Conservation (phyloP, 192 early-diverging fungal genomes). For the Gonapodya sp. region DNA sequence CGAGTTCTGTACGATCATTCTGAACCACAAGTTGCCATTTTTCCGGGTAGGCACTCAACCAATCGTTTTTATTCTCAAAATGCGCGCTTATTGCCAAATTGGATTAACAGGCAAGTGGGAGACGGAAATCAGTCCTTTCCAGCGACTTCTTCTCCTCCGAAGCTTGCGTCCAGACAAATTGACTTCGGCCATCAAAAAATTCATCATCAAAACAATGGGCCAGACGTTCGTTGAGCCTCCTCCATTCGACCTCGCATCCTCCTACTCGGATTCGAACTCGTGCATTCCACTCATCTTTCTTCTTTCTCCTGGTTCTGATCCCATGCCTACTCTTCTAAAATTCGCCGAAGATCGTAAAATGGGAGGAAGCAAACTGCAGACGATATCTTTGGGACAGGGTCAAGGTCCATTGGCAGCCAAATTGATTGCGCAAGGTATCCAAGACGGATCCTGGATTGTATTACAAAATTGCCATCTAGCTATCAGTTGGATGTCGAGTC, state of each 20-base stretch:
- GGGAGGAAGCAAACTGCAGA: conserved; percentile 37
- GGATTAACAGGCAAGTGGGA: conserved; percentile 27
- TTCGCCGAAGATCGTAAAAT: conserved; percentile 50
- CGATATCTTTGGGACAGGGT: conserved; percentile 51
- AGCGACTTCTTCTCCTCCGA: conserved; percentile 37
- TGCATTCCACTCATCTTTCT: conserved; percentile 44
- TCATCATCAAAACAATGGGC: conserved; percentile 47
- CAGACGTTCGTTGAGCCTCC: conserved; percentile 48
- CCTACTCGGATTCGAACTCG: conserved; percentile 42
- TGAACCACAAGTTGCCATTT: conserved; percentile 33
- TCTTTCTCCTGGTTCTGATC: conserved; percentile 49
- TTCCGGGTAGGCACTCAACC: conserved; percentile 34
- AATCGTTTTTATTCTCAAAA: too few relatives aligned
- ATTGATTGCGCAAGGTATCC: conserved; percentile 32
- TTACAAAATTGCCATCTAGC: conserved; percentile 55
- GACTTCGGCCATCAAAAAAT: conserved; percentile 33
- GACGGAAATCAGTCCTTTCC: conserved; percentile 30
- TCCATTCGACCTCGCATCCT: conserved; percentile 48
- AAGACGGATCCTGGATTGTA: conserved; percentile 48
- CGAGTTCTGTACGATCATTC: conserved; percentile 35
- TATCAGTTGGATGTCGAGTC: conserved; percentile 49
- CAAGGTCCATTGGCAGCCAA: conserved; percentile 55
- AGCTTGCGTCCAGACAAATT: conserved; percentile 48
- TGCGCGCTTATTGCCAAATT: background rate
- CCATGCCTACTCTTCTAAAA: conserved; percentile 40